Evolutionary conservation across 805 yeast species (phyloP).

Genomic region (Candida krabiensis): DNA sequence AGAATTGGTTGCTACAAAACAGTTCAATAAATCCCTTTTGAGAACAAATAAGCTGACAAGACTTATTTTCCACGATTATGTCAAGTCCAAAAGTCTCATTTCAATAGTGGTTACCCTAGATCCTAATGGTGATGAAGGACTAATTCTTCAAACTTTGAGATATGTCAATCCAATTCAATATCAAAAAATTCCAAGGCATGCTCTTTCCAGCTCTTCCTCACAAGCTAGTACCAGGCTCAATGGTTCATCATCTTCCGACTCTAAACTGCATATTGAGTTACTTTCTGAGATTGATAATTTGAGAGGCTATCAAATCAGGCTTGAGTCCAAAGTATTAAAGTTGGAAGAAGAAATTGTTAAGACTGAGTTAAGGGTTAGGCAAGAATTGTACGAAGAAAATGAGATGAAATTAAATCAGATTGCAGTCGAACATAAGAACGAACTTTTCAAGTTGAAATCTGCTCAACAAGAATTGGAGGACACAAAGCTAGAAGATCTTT

Average conservation of each 20-base stretch:
- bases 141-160: constrained; percentile 31
- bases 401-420: constrained; percentile 39
- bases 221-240: constrained; percentile 5
- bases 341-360: constrained; percentile 26
- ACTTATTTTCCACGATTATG: constrained; percentile 46
- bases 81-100: constrained; percentile 32
- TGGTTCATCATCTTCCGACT: constrained; percentile 7
- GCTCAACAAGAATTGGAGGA: constrained; percentile 24
- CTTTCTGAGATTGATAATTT: constrained; percentile 28
- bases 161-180: constrained; percentile 32
- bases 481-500: constrained; percentile 31
- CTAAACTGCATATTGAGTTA: constrained; percentile 20
- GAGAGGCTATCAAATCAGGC: constrained; percentile 22
- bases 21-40: constrained; percentile 41
- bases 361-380: constrained; percentile 32
- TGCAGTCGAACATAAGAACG: constrained; percentile 32
- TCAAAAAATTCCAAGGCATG: constrained; percentile 25
- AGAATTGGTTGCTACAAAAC: constrained; percentile 38
- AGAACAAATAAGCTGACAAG: constrained; percentile 51
- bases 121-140: constrained; percentile 37
- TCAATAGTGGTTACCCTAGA: constrained; percentile 40
- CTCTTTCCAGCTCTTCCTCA: constrained; percentile 12
- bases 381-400: constrained; percentile 31
- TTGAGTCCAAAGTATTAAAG: constrained; percentile 22
- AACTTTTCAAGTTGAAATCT: constrained; percentile 34